Base-by-base conservation (phyloP, 805 yeast genomes). In the Myxozyma neotropica region DNA sequence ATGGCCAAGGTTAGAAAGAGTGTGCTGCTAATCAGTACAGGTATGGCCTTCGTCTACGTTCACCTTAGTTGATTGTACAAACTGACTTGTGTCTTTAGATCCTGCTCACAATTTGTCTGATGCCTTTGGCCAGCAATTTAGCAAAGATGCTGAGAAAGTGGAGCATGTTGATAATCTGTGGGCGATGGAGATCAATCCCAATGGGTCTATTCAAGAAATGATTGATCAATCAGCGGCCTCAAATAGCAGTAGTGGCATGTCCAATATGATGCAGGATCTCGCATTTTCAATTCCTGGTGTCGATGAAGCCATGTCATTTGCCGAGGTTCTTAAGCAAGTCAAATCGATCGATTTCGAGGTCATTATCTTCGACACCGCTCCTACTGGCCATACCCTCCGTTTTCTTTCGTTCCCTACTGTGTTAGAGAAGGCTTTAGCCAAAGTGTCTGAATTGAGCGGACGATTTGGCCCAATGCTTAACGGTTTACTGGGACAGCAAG, bases 111-210 rank as follows among this genome's bases (percentile, higher is more conserved):
- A 94, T 72, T 80, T 94, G 68, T 88, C 96, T 43, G 99, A 94
- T 74, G 99, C 99, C 1, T 94, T 94, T 76, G 96, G 97, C 73
- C 99, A 94, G 74, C 94, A 94, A 73, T 94, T 94, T 72, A 96
- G 96, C 69, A 94, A 94, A 72, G 99, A 94, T 68, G 98, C 99
- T 2, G 83, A 96, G 72, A 81, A 85, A 57, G 98, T 94, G 29
- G 89, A 93, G 31, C 98, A 98, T 0, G 80, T 93, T 76, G 71
- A 82, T 45, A 94, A 94, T 71, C 80, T 94, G 69, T 86, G 93
- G 31, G 95, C 98, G 78, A 94, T 94, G 99, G 99, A 94, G 76
- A 94, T 94, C 72, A 99, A 94, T 70, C 98, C 99, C 24, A 85
- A 88, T 47, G 95, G 96, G 4, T 89, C 96, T 36, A 81, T 94